Percentiles rank a stretch among this genome's conserved stretches.
Conservation (phyloP, 108 stramenopile genomes). For the Bacterosira constricta region DNA sequence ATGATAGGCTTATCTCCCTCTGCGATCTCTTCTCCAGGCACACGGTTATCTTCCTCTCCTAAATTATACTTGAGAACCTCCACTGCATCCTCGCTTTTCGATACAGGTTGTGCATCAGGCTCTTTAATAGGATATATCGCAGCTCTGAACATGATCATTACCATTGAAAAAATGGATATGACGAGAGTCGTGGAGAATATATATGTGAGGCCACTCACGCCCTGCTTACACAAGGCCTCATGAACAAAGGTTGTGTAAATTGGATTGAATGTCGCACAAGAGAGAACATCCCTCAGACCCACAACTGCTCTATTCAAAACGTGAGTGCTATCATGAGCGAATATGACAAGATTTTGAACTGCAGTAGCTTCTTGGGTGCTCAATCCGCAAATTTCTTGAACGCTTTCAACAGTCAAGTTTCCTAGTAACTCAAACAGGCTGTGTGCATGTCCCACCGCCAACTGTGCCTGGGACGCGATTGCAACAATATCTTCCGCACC, state of each 20-base stretch:
- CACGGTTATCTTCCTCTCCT: too few relatives aligned
- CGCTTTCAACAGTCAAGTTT: neutral
- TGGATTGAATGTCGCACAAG: slow-evolving; percentile 13
- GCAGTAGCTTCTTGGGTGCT: neutral
- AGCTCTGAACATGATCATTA: slow-evolving; percentile 8
- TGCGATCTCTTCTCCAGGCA: too few relatives aligned
- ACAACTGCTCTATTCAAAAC: neutral
- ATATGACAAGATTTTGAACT: neutral
- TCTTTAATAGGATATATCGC: slow-evolving; percentile 2
- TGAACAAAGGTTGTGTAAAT: slow-evolving; percentile 20
- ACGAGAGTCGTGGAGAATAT: slow-evolving; percentile 1
- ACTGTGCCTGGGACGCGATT: neutral
- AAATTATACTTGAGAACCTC: neutral
- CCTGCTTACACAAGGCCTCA: slow-evolving; percentile 8
- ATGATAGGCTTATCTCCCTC: too few relatives aligned
- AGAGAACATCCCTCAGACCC: slow-evolving; percentile 3
- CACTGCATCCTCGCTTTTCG: neutral
- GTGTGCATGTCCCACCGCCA: neutral
- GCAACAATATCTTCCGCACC: neutral
- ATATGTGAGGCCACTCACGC: slow-evolving; percentile 8
- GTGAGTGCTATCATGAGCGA: neutral
- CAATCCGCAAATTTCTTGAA: slow-evolving; percentile 25
- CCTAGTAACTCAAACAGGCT: slow-evolving; percentile 8
- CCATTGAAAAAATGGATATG: neutral
- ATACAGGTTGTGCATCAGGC: neutral